Evolutionary conservation across 345 rosid species (phyloP).

Genomic region (Eucalyptus regnans): DNA sequence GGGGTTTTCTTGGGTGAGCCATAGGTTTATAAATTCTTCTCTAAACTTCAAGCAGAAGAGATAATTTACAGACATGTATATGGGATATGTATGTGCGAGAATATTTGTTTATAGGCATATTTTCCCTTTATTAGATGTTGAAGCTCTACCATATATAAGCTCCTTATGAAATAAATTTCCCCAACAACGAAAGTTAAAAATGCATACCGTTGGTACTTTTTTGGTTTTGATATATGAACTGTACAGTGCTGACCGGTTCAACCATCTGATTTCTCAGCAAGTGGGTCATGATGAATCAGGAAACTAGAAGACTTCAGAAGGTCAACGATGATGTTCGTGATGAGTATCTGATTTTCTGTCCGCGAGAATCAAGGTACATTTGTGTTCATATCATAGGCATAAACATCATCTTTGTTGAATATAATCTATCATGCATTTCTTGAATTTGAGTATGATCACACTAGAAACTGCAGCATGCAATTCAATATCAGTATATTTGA

Average conservation of each 20-base stretch:
- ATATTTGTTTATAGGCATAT: neutral
- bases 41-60: neutral
- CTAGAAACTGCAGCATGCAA: neutral
- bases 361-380: constrained; percentile 52
- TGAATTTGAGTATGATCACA: neutral
- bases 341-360: constrained; percentile 69
- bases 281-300: constrained; percentile 99
- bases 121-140: neutral
- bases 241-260: neutral
- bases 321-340: constrained; percentile 79
- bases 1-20: neutral
- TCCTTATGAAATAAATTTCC: neutral
- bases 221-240: neutral
- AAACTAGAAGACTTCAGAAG: constrained; percentile 87
- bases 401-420: neutral
- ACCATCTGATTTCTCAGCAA: constrained; percentile 40
- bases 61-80: neutral
- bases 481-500: neutral
- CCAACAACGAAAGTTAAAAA: neutral
- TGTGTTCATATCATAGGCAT: neutral
- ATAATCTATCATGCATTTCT: neutral
- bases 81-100: neutral
- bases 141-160: neutral
- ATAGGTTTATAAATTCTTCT: neutral
- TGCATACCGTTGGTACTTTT: neutral